Evolutionary conservation across 371 early-diverging fungal species (phyloP), one percentile per base, ranked within the genome.

Genomic region (Mucor circinelloides): DNA sequence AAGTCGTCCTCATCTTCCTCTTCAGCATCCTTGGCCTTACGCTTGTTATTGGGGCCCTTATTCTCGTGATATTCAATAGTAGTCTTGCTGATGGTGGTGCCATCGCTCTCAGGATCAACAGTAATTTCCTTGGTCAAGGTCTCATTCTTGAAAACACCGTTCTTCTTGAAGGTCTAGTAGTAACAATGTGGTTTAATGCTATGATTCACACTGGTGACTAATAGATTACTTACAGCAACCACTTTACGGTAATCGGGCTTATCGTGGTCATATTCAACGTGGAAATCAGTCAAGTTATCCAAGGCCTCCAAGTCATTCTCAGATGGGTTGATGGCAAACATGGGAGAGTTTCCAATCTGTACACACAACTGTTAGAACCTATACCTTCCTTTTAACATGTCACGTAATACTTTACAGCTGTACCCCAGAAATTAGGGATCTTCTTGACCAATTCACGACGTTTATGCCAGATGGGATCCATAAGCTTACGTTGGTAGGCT

Each of bases 341-440:
- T 46, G 44, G 75, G 64, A 61, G 56, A 66, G 71, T 66, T 86
- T 59, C 82, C 67, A 73, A 83, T n/a, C 82, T 72, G 70, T 21
- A 38, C 10, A 36, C 31, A 40, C 23, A 38, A 1, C 23, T 13
- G 0, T 32, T 57, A 30, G 36, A 58, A 27, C 1, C 10, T 13
- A 21, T 31, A 27, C 34, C 0, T 58, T 25, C 46, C 42, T 57
- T 3, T 34, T 23, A 28, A 13, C 12, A 52, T 5, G 13, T 10
- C 1, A 61, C 21, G 7, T 15, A 15, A 56, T 25, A 55, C 38
- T 66, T 68, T 74, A 85, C 83, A 32, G 77, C 83, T 40, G 72
- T 71, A 36, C 73, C 40, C 87, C 87, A 88, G 72, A 88, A 88
- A 59, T 76, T 71, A 62, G 86, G 85, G 65, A 88, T 83, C 65